phyloP scores from a whole-genome alignment of 805 yeast species.

The Alloascoidea hylecoeti region DNA sequence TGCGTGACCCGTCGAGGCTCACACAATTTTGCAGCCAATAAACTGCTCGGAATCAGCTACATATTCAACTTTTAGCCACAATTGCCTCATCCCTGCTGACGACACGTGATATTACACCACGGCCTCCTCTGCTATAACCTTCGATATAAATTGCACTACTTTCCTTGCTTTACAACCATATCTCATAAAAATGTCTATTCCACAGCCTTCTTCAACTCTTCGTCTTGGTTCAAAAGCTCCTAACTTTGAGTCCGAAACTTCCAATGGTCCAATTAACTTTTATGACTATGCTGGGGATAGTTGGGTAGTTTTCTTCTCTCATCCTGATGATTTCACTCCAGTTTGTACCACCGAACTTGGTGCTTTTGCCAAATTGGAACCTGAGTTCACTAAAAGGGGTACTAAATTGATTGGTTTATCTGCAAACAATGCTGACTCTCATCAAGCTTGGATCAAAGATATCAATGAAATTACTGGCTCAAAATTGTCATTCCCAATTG shows the following conservation, averaged over 20 bases:
- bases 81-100: no score
- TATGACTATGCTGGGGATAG: conserved; percentile 76
- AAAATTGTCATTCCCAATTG: conserved; percentile 74
- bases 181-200: conserved; percentile 10
- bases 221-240: conserved; percentile 86
- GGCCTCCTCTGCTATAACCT: no score
- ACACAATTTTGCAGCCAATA: no score
- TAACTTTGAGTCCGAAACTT: conserved; percentile 72
- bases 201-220: conserved; percentile 18
- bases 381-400: conserved; percentile 77
- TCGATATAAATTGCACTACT: no score
- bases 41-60: no score
- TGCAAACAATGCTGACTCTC: conserved; percentile 74
- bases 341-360: conserved; percentile 96
- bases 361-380: conserved; percentile 84
- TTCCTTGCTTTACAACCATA: conserved; percentile 38
- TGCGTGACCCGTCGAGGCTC: no score
- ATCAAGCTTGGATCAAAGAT: conserved; percentile 85
- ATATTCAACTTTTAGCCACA: no score
- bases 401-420: conserved; percentile 86
- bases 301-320: conserved; percentile 86
- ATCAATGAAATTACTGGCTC: conserved; percentile 77
- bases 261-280: conserved; percentile 75
- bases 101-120: no score
- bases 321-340: conserved; percentile 95